Evolutionary conservation across 768 basidiomycete genomes (phyloP).

Genomic region (Lactifluus pinguis): DNA sequence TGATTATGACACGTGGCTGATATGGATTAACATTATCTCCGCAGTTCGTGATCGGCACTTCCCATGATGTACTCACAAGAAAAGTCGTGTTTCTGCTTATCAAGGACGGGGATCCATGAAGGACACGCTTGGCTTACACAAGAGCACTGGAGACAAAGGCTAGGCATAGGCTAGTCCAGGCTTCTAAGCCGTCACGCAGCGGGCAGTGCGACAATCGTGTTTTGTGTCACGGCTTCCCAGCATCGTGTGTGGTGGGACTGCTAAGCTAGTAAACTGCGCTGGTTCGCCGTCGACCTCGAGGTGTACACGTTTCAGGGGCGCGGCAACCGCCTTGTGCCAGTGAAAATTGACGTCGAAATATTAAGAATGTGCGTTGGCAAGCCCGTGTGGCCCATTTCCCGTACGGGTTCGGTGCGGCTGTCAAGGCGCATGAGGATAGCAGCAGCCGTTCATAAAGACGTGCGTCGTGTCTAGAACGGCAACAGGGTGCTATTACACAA

Average conservation of each 20-base stretch:
- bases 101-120: neutral
- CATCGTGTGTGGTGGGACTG: neutral
- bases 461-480: neutral
- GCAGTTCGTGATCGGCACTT: neutral
- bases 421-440: constrained; percentile 6
- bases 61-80: neutral
- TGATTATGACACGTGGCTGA: neutral
- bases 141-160: neutral
- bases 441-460: constrained; percentile 5
- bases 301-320: constrained; percentile 14
- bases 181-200: neutral
- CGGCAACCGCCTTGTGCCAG: constrained; percentile 5
- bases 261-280: constrained; percentile 5
- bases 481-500: neutral
- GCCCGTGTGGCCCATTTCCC: neutral
- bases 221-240: neutral
- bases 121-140: neutral
- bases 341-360: neutral
- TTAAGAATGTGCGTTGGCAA: constrained; percentile 7
- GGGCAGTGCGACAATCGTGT: neutral
- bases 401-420: neutral
- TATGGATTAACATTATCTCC: neutral
- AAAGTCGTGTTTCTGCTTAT: neutral
- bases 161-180: neutral
- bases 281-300: constrained; percentile 8